Evolutionary conservation across 768 basidiomycete species (phyloP).

Genomic region (Tremella yokohamensis): DNA sequence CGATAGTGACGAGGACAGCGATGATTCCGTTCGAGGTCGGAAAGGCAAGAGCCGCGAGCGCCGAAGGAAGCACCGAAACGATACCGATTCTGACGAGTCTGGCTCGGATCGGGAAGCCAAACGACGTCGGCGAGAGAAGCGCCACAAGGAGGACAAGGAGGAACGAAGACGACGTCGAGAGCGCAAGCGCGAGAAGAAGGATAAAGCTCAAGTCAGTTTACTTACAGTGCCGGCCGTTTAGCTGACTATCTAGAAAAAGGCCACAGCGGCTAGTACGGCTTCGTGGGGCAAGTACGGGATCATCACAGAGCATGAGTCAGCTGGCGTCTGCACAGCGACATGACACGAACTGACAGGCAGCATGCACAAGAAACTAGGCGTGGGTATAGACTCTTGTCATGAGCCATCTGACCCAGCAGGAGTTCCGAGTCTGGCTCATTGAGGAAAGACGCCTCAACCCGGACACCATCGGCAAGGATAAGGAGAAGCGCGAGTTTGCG

Average conservation of each 20-base stretch:
- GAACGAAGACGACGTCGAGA: not conserved
- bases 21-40: not conserved
- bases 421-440: slow-evolving; percentile 88
- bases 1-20: not conserved
- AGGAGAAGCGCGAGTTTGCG: slow-evolving; percentile 77
- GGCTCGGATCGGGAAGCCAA: no score
- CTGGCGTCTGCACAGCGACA: slow-evolving; percentile 18
- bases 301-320: slow-evolving; percentile 79
- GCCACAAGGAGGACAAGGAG: not conserved
- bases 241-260: slow-evolving; percentile 56
- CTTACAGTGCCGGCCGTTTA: not conserved
- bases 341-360: slow-evolving; percentile 5
- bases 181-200: not conserved
- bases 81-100: not conserved
- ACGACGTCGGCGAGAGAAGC: not conserved
- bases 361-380: not conserved
- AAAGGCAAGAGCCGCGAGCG: not conserved
- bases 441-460: slow-evolving; percentile 90
- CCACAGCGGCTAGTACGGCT: slow-evolving; percentile 57
- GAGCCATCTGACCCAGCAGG: slow-evolving; percentile 52
- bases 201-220: not conserved
- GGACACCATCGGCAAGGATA: slow-evolving; percentile 79
- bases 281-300: slow-evolving; percentile 91
- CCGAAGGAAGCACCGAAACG: not conserved
- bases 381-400: slow-evolving; percentile 51